A percentile compares a stretch with the other conserved stretches of the same genome.
These are phyloP conservation scores for Diaporthe aspalathi DNA, from an alignment of 2,329 filamentous ascomycete species.

Conservation along the genomic window DNA sequence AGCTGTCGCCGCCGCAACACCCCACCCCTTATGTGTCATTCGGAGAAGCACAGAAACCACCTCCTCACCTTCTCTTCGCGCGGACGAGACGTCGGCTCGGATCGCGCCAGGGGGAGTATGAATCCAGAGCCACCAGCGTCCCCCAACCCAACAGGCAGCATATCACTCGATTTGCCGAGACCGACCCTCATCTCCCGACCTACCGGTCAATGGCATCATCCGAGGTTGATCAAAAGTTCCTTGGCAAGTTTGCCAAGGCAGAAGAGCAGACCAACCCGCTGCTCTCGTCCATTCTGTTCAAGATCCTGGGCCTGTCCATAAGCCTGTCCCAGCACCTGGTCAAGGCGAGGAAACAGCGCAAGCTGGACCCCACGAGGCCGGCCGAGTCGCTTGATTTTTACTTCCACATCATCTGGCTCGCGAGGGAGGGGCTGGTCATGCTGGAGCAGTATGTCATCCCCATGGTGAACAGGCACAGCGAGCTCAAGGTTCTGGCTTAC, in stretches of 20 bases:
- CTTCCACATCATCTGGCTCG: conserved; percentile 92
- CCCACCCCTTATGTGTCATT: conserved; percentile 38
- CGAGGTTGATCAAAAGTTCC: conserved; percentile 96
- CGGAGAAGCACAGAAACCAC: conserved; percentile 11
- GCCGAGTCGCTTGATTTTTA: conserved; percentile 86
- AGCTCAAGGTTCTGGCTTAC: conserved; percentile 89
- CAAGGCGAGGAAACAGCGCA: conserved; percentile 83
- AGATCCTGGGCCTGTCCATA: conserved; percentile 89
- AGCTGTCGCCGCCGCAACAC: conserved; percentile 29
- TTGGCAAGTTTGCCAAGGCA: conserved; percentile 86
- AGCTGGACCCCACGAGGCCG: conserved; percentile 81
- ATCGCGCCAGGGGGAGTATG: conserved; percentile 10
- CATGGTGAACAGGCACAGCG: conserved; percentile 80
- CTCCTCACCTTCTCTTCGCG: conserved; percentile 25
- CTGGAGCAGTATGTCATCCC: conserved; percentile 90
- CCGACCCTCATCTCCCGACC: conserved; percentile 8
- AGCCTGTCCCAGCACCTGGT: conserved; percentile 87
- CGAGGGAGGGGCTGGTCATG: conserved; percentile 88
- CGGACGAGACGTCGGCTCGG: conserved; percentile 30
- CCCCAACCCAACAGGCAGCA: background rate
- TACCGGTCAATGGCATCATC: conserved; percentile 83
- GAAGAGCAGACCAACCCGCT: conserved; percentile 82
- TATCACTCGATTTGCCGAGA: conserved; percentile 10
- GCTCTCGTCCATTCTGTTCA: conserved; percentile 85
- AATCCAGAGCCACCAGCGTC: conserved; percentile 10